These are phyloP conservation scores for Leersia perrieri DNA, from an alignment of 176 grass and related monocot genomes.

Conservation along the genomic window DNA sequence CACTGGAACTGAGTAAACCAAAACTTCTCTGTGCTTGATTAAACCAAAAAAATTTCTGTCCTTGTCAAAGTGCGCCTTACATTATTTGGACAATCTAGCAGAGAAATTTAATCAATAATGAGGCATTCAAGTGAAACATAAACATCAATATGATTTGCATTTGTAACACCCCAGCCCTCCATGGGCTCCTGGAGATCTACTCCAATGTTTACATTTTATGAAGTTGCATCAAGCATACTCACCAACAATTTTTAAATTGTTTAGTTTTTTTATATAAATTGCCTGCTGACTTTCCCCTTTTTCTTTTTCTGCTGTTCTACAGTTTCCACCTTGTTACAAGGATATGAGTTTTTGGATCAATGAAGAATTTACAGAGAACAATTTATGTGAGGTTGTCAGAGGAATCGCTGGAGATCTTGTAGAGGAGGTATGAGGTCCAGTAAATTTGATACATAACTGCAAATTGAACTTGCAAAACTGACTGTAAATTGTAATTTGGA, in stretches of 20 bases:
- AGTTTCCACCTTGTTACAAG: constrained; percentile 99
- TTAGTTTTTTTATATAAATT: neutral
- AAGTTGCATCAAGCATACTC: neutral
- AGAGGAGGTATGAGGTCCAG: constrained; percentile 66
- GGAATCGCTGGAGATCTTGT: constrained; percentile 95
- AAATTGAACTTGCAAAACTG: neutral
- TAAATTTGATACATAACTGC: neutral
- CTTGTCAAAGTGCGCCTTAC: neutral
- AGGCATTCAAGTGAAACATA: neutral
- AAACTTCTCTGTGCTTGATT: neutral
- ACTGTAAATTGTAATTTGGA: neutral
- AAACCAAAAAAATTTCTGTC: neutral
- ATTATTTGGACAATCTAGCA: neutral
- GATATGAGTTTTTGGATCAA: constrained; percentile 99
- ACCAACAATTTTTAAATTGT: neutral
- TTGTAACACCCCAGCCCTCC: neutral
- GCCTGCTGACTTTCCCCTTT: neutral
- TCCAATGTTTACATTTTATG: neutral
- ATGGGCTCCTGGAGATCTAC: neutral
- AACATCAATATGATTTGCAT: constrained; percentile 1
- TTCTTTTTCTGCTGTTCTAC: constrained; percentile 6
- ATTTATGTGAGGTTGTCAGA: constrained; percentile 97
- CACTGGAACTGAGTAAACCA: neutral
- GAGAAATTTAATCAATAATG: neutral
- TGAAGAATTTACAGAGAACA: constrained; percentile 88